phyloP scores from a whole-genome alignment of 2,329 filamentous ascomycete species.

The Chaetomium sp. region DNA sequence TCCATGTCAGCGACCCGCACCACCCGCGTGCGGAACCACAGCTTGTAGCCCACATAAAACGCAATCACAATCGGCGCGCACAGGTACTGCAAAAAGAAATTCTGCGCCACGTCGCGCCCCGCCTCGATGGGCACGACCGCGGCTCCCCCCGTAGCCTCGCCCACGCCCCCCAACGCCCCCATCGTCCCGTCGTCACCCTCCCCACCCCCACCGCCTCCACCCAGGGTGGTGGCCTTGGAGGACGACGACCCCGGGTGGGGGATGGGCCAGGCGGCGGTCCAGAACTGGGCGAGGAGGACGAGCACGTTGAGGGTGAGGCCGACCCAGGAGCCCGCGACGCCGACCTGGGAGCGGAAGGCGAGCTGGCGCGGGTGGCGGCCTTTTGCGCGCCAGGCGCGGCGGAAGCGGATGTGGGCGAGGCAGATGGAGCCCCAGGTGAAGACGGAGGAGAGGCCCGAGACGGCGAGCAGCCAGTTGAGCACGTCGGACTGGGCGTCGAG shows the following conservation, averaged over 20 bases:
- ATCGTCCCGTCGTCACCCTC: neutral
- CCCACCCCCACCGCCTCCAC: neutral
- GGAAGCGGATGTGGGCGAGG: conserved; percentile 90
- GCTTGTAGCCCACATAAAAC: conserved; percentile 75
- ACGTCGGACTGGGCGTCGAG: conserved; percentile 60
- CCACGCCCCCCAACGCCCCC: neutral
- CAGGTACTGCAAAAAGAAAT: conserved; percentile 75
- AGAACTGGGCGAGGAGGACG: conserved; percentile 83
- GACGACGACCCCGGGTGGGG: neutral
- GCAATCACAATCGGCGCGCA: conserved; percentile 67
- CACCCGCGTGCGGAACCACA: conserved; percentile 69
- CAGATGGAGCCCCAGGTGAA: conserved; percentile 87
- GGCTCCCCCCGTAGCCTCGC: conserved; percentile 8
- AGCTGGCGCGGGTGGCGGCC: conserved; percentile 75
- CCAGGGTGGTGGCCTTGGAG: neutral
- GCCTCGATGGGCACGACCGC: conserved; percentile 40
- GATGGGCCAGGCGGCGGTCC: conserved; percentile 79
- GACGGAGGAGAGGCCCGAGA: conserved; percentile 72
- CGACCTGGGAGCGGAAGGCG: conserved; percentile 78
- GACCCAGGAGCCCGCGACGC: conserved; percentile 76
- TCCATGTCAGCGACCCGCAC: conserved; percentile 77
- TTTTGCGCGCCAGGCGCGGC: conserved; percentile 70
- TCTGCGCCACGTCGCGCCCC: conserved; percentile 52
- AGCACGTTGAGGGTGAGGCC: conserved; percentile 75
- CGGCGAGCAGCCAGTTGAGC: conserved; percentile 78